These are phyloP conservation scores for Fusarium algeriense DNA, from an alignment of 2,329 filamentous ascomycete species.

Conservation along the genomic window DNA sequence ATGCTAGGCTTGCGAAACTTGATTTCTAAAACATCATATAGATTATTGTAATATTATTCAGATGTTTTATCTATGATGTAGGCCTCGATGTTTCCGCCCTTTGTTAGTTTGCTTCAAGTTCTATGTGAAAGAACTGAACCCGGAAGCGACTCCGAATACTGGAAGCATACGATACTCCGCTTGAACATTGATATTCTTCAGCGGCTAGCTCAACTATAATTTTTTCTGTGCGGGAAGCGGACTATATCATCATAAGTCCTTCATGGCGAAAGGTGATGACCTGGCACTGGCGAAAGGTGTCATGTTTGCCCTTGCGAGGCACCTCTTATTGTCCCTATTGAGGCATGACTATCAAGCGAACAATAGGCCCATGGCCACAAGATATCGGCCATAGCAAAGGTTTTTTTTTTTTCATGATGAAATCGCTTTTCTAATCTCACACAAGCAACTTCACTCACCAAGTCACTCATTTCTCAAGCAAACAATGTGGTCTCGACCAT, in stretches of 20 bases:
- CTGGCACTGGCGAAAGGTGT: slow-evolving; percentile 1
- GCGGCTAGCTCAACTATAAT: background rate
- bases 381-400: background rate
- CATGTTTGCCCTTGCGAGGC: slow-evolving; percentile 1
- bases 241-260: background rate
- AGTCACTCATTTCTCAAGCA: background rate
- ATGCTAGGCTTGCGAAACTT: background rate
- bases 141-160: background rate
- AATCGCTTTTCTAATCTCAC: background rate
- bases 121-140: background rate
- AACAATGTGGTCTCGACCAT: slow-evolving; percentile 27
- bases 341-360: slow-evolving; percentile 1
- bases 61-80: background rate
- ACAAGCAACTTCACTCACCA: background rate
- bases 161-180: background rate
- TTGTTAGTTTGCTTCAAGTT: background rate
- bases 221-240: background rate
- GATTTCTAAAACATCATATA: background rate
- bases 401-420: background rate
- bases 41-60: background rate
- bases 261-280: background rate
- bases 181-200: background rate
- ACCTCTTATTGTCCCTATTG: slow-evolving; percentile 18
- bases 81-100: background rate
- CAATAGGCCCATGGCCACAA: background rate